Percentiles rank a stretch among this genome's conserved stretches.
phyloP scores from a whole-genome alignment of 371 early-diverging fungal genomes.

The Mortierella sp. region DNA sequence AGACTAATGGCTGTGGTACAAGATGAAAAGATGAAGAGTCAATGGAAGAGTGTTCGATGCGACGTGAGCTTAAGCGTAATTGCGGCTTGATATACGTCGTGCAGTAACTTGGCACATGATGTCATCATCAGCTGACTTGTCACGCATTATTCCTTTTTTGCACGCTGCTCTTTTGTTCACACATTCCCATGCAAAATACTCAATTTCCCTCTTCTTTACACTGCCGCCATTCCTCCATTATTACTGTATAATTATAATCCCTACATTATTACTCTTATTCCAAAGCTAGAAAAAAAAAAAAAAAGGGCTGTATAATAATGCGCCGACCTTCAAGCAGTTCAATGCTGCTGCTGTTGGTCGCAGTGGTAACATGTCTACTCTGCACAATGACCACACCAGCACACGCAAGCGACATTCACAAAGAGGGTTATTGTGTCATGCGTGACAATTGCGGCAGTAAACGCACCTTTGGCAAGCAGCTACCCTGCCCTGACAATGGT shows the following conservation, averaged over 20 bases:
- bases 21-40: too few relatives aligned
- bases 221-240: too few relatives aligned
- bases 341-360: conserved; percentile 14
- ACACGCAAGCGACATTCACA: conserved; percentile 56
- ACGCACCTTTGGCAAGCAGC: conserved; percentile 51
- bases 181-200: too few relatives aligned
- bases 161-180: too few relatives aligned
- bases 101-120: too few relatives aligned
- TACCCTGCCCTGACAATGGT: conserved; percentile 67
- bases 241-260: not conserved
- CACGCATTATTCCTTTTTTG: too few relatives aligned
- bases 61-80: too few relatives aligned
- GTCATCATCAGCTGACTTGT: too few relatives aligned
- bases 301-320: conserved; percentile 5
- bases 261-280: not conserved
- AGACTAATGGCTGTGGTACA: too few relatives aligned
- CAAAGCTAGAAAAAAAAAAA: not conserved
- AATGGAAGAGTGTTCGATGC: too few relatives aligned
- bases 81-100: too few relatives aligned
- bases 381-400: conserved; percentile 3
- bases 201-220: not conserved
- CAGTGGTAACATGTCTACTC: conserved; percentile 9
- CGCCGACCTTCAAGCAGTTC: conserved; percentile 5
- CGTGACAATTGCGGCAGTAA: conserved; percentile 67
- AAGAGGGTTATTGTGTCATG: conserved; percentile 74